phyloP scores from a whole-genome alignment of 1,139 yeast genomes.

The Kluyveromyces sp. region DNA sequence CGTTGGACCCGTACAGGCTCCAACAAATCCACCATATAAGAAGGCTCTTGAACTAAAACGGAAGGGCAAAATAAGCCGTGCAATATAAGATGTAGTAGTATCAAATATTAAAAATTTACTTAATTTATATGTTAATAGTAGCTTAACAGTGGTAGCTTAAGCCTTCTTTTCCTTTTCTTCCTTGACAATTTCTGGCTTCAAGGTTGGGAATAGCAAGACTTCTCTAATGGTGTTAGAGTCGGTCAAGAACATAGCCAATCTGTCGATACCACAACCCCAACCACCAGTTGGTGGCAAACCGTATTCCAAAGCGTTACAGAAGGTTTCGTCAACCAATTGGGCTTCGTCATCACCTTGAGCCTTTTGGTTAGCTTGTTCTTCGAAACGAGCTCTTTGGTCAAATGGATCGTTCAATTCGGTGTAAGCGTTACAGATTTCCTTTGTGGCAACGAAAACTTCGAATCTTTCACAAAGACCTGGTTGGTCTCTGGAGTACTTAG shows the following conservation, averaged over 20 bases:
- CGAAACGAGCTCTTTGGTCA: constrained; percentile 94
- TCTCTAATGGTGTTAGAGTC: constrained; percentile 96
- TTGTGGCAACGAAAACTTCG: constrained; percentile 97
- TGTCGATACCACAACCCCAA: constrained; percentile 99
- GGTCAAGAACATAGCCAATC: constrained; percentile 96
- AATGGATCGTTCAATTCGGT: constrained; percentile 98
- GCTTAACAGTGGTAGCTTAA: no score
- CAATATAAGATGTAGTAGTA: constrained; percentile 1
- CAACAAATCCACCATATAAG: constrained; percentile 95
- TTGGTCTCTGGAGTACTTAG: constrained; percentile 84
- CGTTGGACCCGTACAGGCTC: constrained; percentile 79
- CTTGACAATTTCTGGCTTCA: constrained; percentile 72
- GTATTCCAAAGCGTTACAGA: constrained; percentile 95
- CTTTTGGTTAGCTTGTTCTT: constrained; percentile 98
- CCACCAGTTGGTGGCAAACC: constrained; percentile 99
- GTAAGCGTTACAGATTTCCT: constrained; percentile 97
- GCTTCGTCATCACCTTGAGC: constrained; percentile 99
- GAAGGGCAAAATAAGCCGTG: constrained; percentile 39
- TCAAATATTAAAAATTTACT: no score
- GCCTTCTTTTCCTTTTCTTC: constrained; percentile 17
- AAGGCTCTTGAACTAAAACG: constrained; percentile 83
- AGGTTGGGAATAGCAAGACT: constrained; percentile 95
- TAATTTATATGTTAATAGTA: no score
- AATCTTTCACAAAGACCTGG: constrained; percentile 98
- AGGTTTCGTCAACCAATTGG: constrained; percentile 89